A percentile compares a stretch with the other conserved stretches of the same genome.
phyloP scores from a whole-genome alignment of 169 alveolate genomes.

The Plasmodium knowlesi region DNA sequence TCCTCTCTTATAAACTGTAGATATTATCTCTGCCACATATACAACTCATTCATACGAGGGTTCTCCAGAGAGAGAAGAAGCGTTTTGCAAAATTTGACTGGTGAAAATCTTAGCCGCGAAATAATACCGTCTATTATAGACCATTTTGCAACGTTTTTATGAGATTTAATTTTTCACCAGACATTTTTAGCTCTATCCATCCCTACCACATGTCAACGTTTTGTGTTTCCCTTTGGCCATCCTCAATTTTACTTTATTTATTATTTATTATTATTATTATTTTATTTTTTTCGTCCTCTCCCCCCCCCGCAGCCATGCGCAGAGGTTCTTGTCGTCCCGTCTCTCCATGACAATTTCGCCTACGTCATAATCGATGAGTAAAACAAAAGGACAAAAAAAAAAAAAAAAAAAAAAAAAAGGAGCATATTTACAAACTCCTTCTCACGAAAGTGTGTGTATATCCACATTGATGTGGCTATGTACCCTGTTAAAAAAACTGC shows the following conservation, averaged over 20 bases:
- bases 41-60: background rate
- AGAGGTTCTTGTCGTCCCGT: conserved; percentile 43
- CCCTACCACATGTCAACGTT: background rate
- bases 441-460: background rate
- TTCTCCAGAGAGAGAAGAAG: background rate
- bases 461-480: background rate
- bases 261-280: background rate
- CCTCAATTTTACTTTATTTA: background rate
- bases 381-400: background rate
- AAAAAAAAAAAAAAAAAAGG: background rate
- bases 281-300: background rate
- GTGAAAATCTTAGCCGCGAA: background rate
- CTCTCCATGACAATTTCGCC: conserved; percentile 37
- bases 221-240: background rate
- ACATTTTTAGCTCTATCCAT: background rate
- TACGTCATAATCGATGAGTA: conserved; percentile 60
- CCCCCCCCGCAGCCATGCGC: conserved; percentile 38
- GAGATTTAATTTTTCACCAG: too few relatives aligned
- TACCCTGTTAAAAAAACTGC: background rate
- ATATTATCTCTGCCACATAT: background rate
- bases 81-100: background rate
- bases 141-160: background rate
- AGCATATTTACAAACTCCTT: background rate
- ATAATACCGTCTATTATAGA: background rate
- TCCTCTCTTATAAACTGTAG: background rate